A percentile compares a stretch with the other conserved stretches of the same genome.
phyloP scores from a whole-genome alignment of 139 green algal genomes.

The Dunaliella primolecta region DNA sequence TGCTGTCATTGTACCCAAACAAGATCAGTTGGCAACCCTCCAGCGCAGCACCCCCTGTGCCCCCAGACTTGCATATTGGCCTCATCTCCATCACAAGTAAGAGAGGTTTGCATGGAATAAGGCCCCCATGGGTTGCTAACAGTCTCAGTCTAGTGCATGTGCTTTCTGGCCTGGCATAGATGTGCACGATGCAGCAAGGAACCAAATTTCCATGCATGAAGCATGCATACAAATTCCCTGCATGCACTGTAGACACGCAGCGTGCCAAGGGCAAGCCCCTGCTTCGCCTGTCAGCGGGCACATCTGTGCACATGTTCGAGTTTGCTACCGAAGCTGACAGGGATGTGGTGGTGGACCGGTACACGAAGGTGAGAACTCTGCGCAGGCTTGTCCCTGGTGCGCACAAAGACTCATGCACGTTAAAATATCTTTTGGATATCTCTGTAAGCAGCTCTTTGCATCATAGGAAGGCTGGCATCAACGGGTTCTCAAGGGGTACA shows the following conservation, averaged over 20 bases:
- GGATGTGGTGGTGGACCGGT: slow-evolving; percentile 12
- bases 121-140: not conserved
- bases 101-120: not conserved
- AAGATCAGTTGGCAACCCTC: slow-evolving; percentile 15
- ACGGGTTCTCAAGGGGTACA: no score
- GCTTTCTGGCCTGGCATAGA: not conserved
- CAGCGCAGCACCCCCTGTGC: not conserved
- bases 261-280: slow-evolving; percentile 24
- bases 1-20: not conserved
- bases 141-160: not conserved
- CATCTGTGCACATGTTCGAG: slow-evolving; percentile 19
- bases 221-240: not conserved
- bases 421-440: no score
- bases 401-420: no score
- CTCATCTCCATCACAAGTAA: slow-evolving; percentile 18
- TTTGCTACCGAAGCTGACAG: slow-evolving; percentile 16
- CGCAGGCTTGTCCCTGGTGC: no score
- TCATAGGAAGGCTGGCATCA: no score
- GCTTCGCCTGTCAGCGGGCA: slow-evolving; percentile 3
- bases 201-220: not conserved
- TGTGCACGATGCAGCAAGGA: not conserved
- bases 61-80: not conserved
- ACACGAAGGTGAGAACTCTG: slow-evolving; percentile 1
- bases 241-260: slow-evolving; percentile 24
- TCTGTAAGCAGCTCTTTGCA: no score